Conservation (phyloP, 345 rosid species). For the Populus pruinosa region DNA sequence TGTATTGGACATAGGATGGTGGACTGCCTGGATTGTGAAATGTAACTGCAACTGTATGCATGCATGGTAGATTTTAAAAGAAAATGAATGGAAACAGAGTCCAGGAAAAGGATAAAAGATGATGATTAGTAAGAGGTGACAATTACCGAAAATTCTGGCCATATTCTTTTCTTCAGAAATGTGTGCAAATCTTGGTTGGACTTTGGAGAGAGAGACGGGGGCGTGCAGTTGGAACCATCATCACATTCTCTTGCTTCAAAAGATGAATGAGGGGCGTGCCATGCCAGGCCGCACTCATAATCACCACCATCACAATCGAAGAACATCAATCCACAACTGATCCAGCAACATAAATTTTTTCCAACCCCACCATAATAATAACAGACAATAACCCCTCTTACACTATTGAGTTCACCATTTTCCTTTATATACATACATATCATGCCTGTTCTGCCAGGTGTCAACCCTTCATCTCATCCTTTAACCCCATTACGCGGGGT, state of each 20-base stretch:
- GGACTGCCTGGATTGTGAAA: not conserved
- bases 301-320: conserved; percentile 21
- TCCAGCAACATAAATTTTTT: conserved; percentile 9
- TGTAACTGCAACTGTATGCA: not conserved
- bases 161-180: conserved; percentile 25
- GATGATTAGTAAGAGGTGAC: conserved; percentile 17
- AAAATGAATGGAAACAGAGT: not conserved
- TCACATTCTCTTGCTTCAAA: conserved; percentile 31
- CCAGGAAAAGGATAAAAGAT: conserved; percentile 15
- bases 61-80: not conserved
- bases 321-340: conserved; percentile 5
- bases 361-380: conserved; percentile 32
- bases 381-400: not conserved
- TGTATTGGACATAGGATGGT: not conserved
- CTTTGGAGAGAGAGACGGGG: conserved; percentile 8
- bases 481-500: not conserved
- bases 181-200: conserved; percentile 35
- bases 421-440: not conserved
- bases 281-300: conserved; percentile 41
- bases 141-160: conserved; percentile 21
- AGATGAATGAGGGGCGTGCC: conserved; percentile 44
- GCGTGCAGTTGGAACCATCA: conserved; percentile 49
- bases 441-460: conserved; percentile 19
- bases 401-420: not conserved
- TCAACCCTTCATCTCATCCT: conserved; percentile 3